These are phyloP conservation scores for Quercus bicolor DNA, from an alignment of 306 rosid species.

Conservation along the genomic window DNA sequence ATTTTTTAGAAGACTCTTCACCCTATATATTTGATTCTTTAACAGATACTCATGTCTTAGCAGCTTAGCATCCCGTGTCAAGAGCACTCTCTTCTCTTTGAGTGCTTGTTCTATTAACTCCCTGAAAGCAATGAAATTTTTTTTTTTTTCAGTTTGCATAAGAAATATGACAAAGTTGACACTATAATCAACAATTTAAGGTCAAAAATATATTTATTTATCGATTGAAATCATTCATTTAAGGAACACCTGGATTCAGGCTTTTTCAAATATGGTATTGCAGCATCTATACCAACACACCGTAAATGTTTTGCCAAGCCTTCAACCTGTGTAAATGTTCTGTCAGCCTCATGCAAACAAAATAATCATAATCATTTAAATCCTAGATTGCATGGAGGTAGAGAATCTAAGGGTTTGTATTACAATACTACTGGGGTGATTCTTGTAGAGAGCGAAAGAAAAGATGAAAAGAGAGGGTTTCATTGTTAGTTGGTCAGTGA, in stretches of 20 bases:
- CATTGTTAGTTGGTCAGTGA: constrained; percentile 2
- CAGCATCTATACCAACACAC: constrained; percentile 93
- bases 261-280: constrained; percentile 70
- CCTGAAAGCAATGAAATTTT: constrained; percentile 37
- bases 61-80: constrained; percentile 85
- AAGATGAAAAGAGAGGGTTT: background rate
- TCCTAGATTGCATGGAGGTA: constrained; percentile 2
- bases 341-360: constrained; percentile 26
- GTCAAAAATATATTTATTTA: constrained; percentile 13
- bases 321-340: constrained; percentile 63
- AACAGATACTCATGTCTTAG: constrained; percentile 66
- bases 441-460: constrained; percentile 1
- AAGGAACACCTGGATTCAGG: constrained; percentile 69
- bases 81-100: constrained; percentile 70
- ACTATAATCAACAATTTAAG: constrained; percentile 15
- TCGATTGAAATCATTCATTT: background rate
- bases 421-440: constrained; percentile 6
- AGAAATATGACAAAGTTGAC: constrained; percentile 7
- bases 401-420: background rate
- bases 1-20: constrained; percentile 83
- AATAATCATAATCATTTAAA: constrained; percentile 15
- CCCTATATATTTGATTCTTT: constrained; percentile 65
- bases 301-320: constrained; percentile 96
- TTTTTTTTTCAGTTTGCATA: constrained; percentile 5
- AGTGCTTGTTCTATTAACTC: constrained; percentile 69